These are phyloP conservation scores for Poa annua DNA, from an alignment of 176 grass and related monocot species.

Conservation along the genomic window DNA sequence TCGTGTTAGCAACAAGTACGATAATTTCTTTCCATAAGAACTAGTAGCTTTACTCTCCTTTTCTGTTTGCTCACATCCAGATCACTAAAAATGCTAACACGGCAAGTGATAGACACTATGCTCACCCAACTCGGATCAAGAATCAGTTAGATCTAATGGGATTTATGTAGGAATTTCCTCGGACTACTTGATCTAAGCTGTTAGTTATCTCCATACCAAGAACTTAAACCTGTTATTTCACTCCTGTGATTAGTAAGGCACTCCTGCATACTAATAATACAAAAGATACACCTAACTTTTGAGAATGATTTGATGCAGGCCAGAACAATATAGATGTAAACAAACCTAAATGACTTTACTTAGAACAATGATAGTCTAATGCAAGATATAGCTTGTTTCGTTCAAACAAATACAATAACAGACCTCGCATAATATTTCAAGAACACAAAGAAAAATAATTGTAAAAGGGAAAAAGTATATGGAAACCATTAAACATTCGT, in stretches of 20 bases:
- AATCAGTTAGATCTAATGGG: background rate
- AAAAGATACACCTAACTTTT: background rate
- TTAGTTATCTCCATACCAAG: background rate
- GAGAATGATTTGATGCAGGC: background rate
- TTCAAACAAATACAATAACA: background rate
- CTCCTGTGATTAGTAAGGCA: background rate
- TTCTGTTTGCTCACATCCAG: background rate
- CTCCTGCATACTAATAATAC: background rate
- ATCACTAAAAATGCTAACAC: background rate
- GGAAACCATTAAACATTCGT: constrained; percentile 6
- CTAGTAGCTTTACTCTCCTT: background rate
- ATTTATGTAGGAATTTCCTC: background rate
- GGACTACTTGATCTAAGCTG: background rate
- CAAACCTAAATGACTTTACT: background rate
- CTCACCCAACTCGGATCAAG: background rate
- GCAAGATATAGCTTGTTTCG: background rate
- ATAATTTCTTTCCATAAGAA: background rate
- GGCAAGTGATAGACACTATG: background rate
- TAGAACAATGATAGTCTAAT: background rate
- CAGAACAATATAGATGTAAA: background rate
- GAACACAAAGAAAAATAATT: background rate
- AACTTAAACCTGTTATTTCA: background rate
- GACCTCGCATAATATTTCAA: background rate
- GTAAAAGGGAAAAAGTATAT: background rate
- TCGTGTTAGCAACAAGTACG: background rate